Evolutionary conservation across 169 alveolate species (phyloP), one percentile per base, ranked within the genome.

Genomic region (Hepatocystis sp.): DNA sequence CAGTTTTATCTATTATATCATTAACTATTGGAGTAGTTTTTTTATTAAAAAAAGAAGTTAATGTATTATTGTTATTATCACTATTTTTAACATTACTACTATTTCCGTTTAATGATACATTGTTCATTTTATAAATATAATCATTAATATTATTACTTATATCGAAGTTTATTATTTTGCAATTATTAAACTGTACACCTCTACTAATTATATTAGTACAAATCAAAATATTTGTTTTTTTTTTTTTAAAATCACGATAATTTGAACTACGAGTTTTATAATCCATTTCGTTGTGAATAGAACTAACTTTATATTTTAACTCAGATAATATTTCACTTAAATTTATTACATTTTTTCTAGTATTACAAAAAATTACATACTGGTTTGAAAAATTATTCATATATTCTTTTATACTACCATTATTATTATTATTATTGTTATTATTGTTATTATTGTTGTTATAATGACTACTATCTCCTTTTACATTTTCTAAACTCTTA

Each of bases 201-300:
- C 89, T 78, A 53, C 89, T 78, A 2, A 78, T 19, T 39, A 78
- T 61, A 55, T 78, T 78, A n/a, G 89, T 78, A 52, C 89, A 78
- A 21, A 78, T 53, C 60, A 78, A 47, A 21, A 78, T 78, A 49
- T 60, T 60, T 2, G 84, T 61, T 61, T 55, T 51, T 5, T 28
- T 51, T 42, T 78, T 60, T 61, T 63, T 60, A 52, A 78, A 78
- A 13, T 60, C 34, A 17, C 89, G n/a, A 61, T 78, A 78, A 55
- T 78, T 78, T 34, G 23, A 34, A 11, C 67, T 78, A 15, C 89
- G 58, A n/a, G 58, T 84, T 66, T 61, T 60, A 55, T 61, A 78
- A 34, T 65, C 61, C 89, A 78, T 78, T 78, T 78, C 89, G 17
- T 60, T 61, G 28, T 78, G 89, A 36, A 78, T 78, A 21, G 39